phyloP scores from a whole-genome alignment of 1,284 basidiomycete species.

The Ganoderma resinaceum region DNA sequence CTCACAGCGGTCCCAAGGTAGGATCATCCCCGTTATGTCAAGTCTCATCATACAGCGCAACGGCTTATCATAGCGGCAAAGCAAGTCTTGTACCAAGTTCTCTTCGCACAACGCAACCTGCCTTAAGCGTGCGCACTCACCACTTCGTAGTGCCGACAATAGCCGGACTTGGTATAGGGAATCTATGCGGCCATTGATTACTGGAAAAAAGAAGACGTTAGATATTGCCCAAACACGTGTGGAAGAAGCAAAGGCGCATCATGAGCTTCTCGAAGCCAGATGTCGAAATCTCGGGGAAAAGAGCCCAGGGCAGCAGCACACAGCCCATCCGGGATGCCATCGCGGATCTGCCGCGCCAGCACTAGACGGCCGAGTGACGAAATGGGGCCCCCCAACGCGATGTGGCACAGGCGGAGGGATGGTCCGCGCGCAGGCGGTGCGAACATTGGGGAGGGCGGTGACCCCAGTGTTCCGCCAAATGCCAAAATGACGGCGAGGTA shows the following conservation, averaged over 20 bases:
- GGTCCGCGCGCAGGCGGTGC: conserved; percentile 4
- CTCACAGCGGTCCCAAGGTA: background rate
- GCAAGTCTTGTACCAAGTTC: no score
- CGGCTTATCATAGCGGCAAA: no score
- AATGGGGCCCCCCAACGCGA: background rate
- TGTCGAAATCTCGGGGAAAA: background rate
- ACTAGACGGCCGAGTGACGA: background rate
- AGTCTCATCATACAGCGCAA: no score
- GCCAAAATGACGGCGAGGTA: background rate
- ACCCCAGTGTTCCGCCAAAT: background rate
- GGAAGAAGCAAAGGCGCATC: conserved; percentile 1
- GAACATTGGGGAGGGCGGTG: background rate
- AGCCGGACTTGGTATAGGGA: conserved; percentile 83
- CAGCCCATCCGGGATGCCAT: background rate
- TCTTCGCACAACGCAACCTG: background rate
- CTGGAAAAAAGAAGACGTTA: conserved; percentile 1
- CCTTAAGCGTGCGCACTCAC: conserved; percentile 38
- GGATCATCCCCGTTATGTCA: background rate
- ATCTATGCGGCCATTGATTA: conserved; percentile 43
- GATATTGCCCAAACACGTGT: background rate
- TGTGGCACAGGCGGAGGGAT: background rate
- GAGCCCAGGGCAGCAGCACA: background rate
- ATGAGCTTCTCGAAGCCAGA: conserved; percentile 1
- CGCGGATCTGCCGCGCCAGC: background rate
- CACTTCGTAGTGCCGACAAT: conserved; percentile 78